Conservation (phyloP, 192 early-diverging fungal species). For the Coemansia sp. region DNA sequence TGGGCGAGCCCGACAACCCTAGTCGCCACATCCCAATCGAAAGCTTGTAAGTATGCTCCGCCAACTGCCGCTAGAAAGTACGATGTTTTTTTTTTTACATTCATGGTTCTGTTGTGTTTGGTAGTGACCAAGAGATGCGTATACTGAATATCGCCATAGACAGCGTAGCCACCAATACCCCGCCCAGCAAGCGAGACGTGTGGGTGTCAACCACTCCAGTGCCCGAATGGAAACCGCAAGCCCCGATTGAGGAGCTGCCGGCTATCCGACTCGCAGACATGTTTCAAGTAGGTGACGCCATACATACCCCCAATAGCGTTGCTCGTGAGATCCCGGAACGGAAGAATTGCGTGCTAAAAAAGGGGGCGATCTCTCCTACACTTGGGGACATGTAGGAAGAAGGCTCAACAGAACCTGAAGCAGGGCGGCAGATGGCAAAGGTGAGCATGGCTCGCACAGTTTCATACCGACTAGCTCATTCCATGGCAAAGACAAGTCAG, state of each 20-base stretch:
- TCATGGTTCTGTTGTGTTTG: not conserved
- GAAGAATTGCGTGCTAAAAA: not conserved
- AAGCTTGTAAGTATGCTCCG: not conserved
- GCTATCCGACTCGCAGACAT: not conserved
- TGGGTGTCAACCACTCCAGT: not conserved
- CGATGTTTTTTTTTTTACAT: not conserved
- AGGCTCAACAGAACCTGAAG: not conserved
- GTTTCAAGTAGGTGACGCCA: slow-evolving; percentile 6
- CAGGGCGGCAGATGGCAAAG: not conserved
- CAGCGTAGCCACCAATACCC: not conserved
- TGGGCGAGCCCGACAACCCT: not conserved
- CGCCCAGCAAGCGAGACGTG: not conserved
- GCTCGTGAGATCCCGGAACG: not conserved
- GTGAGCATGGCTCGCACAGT: not conserved
- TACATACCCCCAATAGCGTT: not conserved
- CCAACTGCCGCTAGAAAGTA: not conserved
- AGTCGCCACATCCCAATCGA: not conserved
- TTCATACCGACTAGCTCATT: not conserved
- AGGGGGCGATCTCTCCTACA: not conserved
- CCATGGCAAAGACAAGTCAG: not conserved
- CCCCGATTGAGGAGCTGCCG: not conserved
- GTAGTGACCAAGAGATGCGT: slow-evolving; percentile 9
- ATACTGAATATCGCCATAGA: not conserved
- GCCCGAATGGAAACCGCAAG: not conserved
- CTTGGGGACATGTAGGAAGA: not conserved